These are phyloP conservation scores for Populus nigra DNA, from an alignment of 345 rosid species.

Conservation along the genomic window DNA sequence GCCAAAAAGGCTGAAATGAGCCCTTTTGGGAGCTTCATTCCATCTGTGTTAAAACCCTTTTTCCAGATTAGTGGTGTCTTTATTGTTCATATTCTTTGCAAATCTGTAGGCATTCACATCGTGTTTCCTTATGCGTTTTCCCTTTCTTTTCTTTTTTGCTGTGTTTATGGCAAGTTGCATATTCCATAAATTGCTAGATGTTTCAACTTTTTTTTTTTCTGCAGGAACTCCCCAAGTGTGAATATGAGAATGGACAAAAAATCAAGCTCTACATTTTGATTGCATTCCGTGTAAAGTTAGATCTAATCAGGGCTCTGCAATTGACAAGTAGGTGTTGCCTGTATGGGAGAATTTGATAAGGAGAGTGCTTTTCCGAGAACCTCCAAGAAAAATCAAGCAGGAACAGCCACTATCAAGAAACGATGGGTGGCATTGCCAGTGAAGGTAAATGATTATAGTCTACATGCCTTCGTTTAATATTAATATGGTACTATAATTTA, in stretches of 20 bases:
- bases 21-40: too few relatives aligned
- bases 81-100: too few relatives aligned
- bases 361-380: slow-evolving; percentile 10
- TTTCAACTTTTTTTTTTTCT: background rate
- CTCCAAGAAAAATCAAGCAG: slow-evolving; percentile 10
- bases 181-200: background rate
- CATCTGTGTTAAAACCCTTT: too few relatives aligned
- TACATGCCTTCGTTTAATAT: background rate
- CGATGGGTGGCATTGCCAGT: slow-evolving; percentile 6
- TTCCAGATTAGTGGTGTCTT: too few relatives aligned
- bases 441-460: slow-evolving; percentile 15
- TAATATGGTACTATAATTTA: background rate
- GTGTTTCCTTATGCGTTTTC: too few relatives aligned
- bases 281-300: background rate
- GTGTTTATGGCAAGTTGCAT: too few relatives aligned
- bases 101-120: too few relatives aligned
- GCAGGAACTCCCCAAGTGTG: background rate
- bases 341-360: slow-evolving; percentile 25
- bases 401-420: slow-evolving; percentile 8
- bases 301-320: slow-evolving; percentile 5
- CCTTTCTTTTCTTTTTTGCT: too few relatives aligned
- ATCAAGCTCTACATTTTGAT: slow-evolving; percentile 1
- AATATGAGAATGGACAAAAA: slow-evolving; percentile 2
- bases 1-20: too few relatives aligned
- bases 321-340: slow-evolving; percentile 1